phyloP scores from a whole-genome alignment of 2,329 filamentous ascomycete genomes.

The Microsporum ferrugineum region DNA sequence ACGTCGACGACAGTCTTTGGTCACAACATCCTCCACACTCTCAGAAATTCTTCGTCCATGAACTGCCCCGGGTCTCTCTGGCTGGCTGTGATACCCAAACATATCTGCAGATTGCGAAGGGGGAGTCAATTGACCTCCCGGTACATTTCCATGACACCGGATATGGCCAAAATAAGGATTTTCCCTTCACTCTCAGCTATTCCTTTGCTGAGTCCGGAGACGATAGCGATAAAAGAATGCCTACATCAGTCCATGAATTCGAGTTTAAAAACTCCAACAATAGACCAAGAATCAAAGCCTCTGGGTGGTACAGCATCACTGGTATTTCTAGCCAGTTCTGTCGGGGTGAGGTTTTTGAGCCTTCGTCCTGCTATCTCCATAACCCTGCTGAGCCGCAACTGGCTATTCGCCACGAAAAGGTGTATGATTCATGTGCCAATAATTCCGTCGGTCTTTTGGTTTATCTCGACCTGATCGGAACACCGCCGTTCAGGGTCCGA shows the following conservation, averaged over 20 bases:
- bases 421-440: slow-evolving; percentile 89
- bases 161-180: slow-evolving; percentile 45
- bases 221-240: slow-evolving; percentile 33
- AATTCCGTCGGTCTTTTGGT: slow-evolving; percentile 85
- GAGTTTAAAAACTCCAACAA: slow-evolving; percentile 47
- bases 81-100: slow-evolving; percentile 65
- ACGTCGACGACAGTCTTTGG: slow-evolving; percentile 55
- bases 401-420: slow-evolving; percentile 61
- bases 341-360: slow-evolving; percentile 78
- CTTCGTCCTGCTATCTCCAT: slow-evolving; percentile 80
- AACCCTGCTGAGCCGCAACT: slow-evolving; percentile 83
- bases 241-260: slow-evolving; percentile 48
- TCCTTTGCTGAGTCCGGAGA: slow-evolving; percentile 71
- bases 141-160: slow-evolving; percentile 57
- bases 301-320: slow-evolving; percentile 77
- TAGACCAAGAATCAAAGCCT: slow-evolving; percentile 56
- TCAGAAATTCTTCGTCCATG: slow-evolving; percentile 73
- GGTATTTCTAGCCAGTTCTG: slow-evolving; percentile 72
- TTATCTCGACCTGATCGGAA: slow-evolving; percentile 79
- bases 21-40: slow-evolving; percentile 52
- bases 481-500: slow-evolving; percentile 73
- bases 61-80: slow-evolving; percentile 65
- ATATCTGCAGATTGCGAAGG: slow-evolving; percentile 73
- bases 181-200: slow-evolving; percentile 64
- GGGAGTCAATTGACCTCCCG: slow-evolving; percentile 56